phyloP scores from a whole-genome alignment of 2,329 filamentous ascomycete species.

The Claviceps capensis region DNA sequence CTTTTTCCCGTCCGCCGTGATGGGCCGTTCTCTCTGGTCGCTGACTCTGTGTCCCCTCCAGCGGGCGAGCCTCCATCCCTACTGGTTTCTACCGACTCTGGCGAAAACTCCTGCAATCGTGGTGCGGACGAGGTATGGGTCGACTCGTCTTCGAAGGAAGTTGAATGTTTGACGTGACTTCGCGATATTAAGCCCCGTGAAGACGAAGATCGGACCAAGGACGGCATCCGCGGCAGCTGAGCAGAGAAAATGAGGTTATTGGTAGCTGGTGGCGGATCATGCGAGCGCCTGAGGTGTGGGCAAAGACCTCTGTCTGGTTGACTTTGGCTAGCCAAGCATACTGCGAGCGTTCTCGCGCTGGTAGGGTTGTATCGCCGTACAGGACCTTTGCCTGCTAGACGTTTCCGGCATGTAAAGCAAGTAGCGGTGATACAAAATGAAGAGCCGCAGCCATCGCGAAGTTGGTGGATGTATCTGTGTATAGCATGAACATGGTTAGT shows the following conservation, averaged over 20 bases:
- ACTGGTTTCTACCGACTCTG: slow-evolving; percentile 2
- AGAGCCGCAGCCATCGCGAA: slow-evolving; percentile 67
- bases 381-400: slow-evolving; percentile 51
- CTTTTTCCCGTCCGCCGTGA: not conserved
- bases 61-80: not conserved
- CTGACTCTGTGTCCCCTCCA: not conserved
- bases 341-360: slow-evolving; percentile 68
- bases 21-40: not conserved
- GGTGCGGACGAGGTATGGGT: not conserved
- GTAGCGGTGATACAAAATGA: slow-evolving; percentile 58
- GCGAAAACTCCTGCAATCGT: not conserved
- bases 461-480: slow-evolving; percentile 60
- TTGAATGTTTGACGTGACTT: not conserved
- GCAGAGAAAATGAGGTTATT: slow-evolving; percentile 32
- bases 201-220: not conserved
- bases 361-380: slow-evolving; percentile 67
- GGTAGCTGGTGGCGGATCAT: slow-evolving; percentile 29
- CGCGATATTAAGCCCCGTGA: not conserved
- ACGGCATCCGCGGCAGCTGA: slow-evolving; percentile 9
- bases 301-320: slow-evolving; percentile 62
- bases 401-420: slow-evolving; percentile 66
- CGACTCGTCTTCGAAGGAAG: not conserved
- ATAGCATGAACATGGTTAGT: not conserved
- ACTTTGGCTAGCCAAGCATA: slow-evolving; percentile 68
- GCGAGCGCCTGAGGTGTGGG: slow-evolving; percentile 29